These are phyloP conservation scores for Sinapis alba DNA, from an alignment of 441 rosid species.

Conservation along the genomic window DNA sequence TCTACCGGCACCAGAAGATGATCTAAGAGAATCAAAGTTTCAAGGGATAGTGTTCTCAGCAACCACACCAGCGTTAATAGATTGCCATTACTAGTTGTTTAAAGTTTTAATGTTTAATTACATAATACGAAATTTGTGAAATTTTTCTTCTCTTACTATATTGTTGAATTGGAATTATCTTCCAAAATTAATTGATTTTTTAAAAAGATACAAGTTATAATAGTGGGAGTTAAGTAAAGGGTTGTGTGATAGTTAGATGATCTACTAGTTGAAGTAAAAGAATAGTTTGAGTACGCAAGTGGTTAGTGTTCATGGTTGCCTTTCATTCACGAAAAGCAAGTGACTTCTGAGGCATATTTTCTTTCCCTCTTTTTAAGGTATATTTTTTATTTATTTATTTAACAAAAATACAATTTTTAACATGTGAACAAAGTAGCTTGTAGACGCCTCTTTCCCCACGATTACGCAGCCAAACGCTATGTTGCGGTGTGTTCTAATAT, in stretches of 20 bases:
- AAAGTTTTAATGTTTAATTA: conserved; percentile 10
- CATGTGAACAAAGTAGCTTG: conserved; percentile 38
- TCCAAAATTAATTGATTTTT: conserved; percentile 38
- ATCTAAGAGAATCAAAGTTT: conserved; percentile 57
- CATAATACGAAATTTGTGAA: conserved; percentile 45
- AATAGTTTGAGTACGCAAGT: conserved; percentile 78
- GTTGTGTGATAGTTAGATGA: conserved; percentile 47
- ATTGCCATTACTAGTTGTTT: conserved; percentile 67
- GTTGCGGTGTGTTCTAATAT: conserved; percentile 16
- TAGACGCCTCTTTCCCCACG: conserved; percentile 27
- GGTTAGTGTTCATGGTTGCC: conserved; percentile 82
- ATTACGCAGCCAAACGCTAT: conserved; percentile 20
- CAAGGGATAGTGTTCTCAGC: conserved; percentile 50
- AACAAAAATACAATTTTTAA: background rate
- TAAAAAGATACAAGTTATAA: conserved; percentile 35
- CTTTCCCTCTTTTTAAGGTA: conserved; percentile 31
- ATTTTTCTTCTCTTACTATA: conserved; percentile 28
- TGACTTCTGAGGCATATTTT: conserved; percentile 52
- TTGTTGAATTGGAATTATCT: conserved; percentile 31
- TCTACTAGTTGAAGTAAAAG: conserved; percentile 60
- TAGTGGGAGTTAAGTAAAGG: conserved; percentile 44
- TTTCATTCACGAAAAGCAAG: conserved; percentile 88
- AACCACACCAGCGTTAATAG: conserved; percentile 71
- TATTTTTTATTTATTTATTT: conserved; percentile 13
- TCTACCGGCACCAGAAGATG: conserved; percentile 93